Evolutionary conservation across 1,139 yeast genomes (phyloP).

Genomic region (Oligophagozyma castellii): DNA sequence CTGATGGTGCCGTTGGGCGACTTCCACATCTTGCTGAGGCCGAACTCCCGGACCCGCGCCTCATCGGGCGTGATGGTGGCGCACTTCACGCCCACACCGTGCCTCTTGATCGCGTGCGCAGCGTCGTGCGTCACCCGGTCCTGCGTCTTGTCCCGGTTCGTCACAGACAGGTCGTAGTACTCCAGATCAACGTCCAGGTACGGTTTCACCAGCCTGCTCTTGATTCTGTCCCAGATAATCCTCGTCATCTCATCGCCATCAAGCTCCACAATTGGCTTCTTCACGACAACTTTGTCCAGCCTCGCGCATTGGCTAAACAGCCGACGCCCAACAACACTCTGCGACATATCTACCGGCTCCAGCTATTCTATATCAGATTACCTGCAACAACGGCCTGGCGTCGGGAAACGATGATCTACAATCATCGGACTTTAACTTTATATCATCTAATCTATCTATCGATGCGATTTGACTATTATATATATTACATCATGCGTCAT

Average conservation of each 20-base stretch:
- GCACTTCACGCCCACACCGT: slow-evolving; percentile 75
- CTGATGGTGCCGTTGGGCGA: slow-evolving; percentile 80
- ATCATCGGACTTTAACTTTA: too few species aligned
- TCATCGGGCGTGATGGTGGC: slow-evolving; percentile 84
- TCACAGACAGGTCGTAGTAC: slow-evolving; percentile 63
- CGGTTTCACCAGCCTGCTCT: slow-evolving; percentile 55
- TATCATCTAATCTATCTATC: too few species aligned
- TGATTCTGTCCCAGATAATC: slow-evolving; percentile 68
- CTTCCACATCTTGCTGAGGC: slow-evolving; percentile 70
- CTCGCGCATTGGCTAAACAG: too few species aligned
- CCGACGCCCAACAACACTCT: too few species aligned
- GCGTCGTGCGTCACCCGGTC: slow-evolving; percentile 66
- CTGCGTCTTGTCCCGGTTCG: slow-evolving; percentile 55
- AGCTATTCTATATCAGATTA: too few species aligned
- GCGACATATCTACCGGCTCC: too few species aligned
- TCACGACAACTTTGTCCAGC: slow-evolving; percentile 43
- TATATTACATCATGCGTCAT: too few species aligned
- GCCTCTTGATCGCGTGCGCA: slow-evolving; percentile 59
- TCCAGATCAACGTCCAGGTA: slow-evolving; percentile 59
- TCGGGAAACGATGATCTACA: too few species aligned
- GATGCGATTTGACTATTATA: too few species aligned
- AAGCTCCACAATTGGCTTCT: slow-evolving; percentile 64
- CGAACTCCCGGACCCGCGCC: slow-evolving; percentile 63
- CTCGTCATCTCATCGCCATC: slow-evolving; percentile 85
- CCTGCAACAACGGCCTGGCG: too few species aligned